phyloP scores from a whole-genome alignment of 2,329 filamentous ascomycete genomes.

The Delphinella strobiligena region DNA sequence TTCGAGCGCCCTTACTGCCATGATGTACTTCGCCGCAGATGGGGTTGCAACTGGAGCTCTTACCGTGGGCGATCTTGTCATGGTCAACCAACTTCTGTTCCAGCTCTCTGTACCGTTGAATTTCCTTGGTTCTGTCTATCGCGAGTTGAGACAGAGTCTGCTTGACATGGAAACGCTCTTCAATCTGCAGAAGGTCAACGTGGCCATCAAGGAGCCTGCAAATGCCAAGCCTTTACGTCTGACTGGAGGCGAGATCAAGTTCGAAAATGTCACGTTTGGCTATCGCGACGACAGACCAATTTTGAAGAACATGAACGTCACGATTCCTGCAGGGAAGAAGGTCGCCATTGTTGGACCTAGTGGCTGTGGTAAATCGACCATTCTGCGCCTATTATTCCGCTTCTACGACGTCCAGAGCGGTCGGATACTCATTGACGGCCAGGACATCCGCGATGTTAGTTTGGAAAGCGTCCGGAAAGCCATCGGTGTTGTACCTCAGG shows the following conservation, averaged over 20 bases:
- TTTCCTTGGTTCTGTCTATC: constrained; percentile 95
- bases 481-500: constrained; percentile 93
- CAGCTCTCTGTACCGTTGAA: constrained; percentile 94
- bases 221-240: constrained; percentile 63
- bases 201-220: constrained; percentile 66
- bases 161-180: constrained; percentile 98
- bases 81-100: constrained; percentile 98
- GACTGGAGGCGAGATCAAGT: constrained; percentile 75
- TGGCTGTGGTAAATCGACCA: constrained; percentile 91
- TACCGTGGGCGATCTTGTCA: constrained; percentile 91
- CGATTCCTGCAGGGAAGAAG: constrained; percentile 91
- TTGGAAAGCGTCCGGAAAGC: constrained; percentile 71
- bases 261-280: constrained; percentile 90
- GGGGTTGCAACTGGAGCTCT: constrained; percentile 71
- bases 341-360: constrained; percentile 90
- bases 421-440: constrained; percentile 80
- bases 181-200: constrained; percentile 92
- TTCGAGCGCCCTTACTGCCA: constrained; percentile 79
- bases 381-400: constrained; percentile 81
- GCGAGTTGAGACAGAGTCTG: constrained; percentile 85
- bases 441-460: constrained; percentile 75
- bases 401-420: constrained; percentile 85
- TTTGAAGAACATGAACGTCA: constrained; percentile 69
- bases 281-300: constrained; percentile 83
- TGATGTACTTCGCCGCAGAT: constrained; percentile 95